Conservation (phyloP, 805 yeast species). For the Candida coquimbonensis region DNA sequence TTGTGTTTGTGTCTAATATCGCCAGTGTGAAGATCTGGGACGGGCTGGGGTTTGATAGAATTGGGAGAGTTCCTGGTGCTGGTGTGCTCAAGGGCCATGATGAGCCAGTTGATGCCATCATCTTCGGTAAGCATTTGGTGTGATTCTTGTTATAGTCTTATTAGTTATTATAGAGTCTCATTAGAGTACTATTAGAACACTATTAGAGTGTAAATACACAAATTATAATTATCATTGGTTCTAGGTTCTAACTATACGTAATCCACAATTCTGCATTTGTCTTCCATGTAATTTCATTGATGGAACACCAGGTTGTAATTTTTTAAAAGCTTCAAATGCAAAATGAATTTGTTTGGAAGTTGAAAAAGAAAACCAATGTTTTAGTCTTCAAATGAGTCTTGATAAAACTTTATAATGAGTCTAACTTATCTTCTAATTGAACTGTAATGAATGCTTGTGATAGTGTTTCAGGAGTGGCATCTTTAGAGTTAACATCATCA, state of each 20-base stretch:
- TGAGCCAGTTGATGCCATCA: conserved; percentile 57
- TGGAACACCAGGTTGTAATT: conserved; percentile 36
- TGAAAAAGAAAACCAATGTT: conserved; percentile 72
- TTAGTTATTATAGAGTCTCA: too few species aligned
- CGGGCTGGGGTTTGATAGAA: conserved; percentile 66
- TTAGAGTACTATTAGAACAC: too few species aligned
- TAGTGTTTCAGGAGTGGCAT: conserved; percentile 75
- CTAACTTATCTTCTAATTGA: conserved; percentile 73
- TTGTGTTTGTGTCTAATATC: conserved; percentile 74
- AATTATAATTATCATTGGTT: too few species aligned
- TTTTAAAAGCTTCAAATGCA: conserved; percentile 26
- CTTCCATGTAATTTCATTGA: conserved; percentile 78
- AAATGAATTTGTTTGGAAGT: conserved; percentile 49
- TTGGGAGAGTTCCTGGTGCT: conserved; percentile 70
- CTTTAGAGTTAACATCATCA: conserved; percentile 52
- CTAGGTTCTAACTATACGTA: too few species aligned
- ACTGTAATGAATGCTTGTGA: conserved; percentile 77
- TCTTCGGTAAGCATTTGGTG: conserved; percentile 61
- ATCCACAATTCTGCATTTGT: too few species aligned
- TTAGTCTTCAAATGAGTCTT: conserved; percentile 74
- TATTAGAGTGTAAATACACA: too few species aligned
- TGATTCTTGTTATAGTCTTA: too few species aligned
- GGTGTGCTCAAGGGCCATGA: conserved; percentile 62
- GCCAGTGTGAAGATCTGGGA: conserved; percentile 85
- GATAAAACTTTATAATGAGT: conserved; percentile 65